phyloP scores from a whole-genome alignment of 2,329 filamentous ascomycete genomes.

The Magnaporthiopsis rhizophila region DNA sequence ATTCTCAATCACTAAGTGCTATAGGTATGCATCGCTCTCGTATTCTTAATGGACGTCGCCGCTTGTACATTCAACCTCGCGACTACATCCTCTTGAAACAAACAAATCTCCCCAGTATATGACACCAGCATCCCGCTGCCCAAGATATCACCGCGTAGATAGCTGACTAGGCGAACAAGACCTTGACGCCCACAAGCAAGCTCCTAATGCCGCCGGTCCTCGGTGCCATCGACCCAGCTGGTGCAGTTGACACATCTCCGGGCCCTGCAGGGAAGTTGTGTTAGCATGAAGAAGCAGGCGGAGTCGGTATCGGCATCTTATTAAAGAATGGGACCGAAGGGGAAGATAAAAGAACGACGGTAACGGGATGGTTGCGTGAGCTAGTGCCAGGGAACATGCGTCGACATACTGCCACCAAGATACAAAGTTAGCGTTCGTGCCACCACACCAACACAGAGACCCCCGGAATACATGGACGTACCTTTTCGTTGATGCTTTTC shows the following conservation, averaged over 20 bases:
- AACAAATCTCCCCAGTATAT: no score
- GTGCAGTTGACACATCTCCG: conserved; percentile 40
- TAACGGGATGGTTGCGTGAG: background rate
- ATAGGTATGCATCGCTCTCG: no score
- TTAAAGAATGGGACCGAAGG: background rate
- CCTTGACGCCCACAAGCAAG: background rate
- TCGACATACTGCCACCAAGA: background rate
- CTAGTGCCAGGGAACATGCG: background rate
- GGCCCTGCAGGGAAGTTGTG: conserved; percentile 21
- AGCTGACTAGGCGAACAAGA: no score
- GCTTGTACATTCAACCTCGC: no score
- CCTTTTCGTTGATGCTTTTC: conserved; percentile 56
- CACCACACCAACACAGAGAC: background rate
- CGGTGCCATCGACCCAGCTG: conserved; percentile 43
- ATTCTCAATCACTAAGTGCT: no score
- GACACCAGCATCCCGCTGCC: no score
- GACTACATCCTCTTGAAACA: no score
- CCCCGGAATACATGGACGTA: conserved; percentile 18
- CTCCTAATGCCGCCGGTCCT: conserved; percentile 23
- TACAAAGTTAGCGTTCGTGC: background rate
- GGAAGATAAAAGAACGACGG: background rate
- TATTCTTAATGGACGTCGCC: no score
- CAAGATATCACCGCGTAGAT: background rate
- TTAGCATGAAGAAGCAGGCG: background rate
- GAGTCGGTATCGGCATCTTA: no score